Evolutionary conservation across 2,329 filamentous ascomycete genomes (phyloP).

Genomic region (Setomelanomma holmii): DNA sequence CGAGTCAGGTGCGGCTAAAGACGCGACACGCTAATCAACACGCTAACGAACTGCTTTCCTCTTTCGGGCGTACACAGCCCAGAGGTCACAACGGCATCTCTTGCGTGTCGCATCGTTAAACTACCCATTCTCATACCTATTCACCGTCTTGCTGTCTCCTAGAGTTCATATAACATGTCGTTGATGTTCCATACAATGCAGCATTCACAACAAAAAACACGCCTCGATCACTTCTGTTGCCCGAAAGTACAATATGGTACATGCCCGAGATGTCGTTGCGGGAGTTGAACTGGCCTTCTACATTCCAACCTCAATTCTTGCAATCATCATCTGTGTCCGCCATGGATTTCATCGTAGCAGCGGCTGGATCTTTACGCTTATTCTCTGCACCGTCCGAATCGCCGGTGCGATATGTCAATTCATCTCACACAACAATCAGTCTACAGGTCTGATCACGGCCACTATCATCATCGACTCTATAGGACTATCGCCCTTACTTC

Average conservation of each 20-base stretch:
- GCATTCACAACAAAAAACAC: neutral
- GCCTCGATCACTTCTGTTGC: neutral
- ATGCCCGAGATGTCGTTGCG: slow-evolving; percentile 16
- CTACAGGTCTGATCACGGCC: slow-evolving; percentile 47
- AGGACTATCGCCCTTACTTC: slow-evolving; percentile 58
- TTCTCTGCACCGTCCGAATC: slow-evolving; percentile 62
- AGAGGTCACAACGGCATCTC: neutral
- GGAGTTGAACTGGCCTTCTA: slow-evolving; percentile 48
- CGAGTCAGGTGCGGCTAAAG: too few species aligned
- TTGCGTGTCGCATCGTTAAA: neutral
- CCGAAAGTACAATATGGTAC: slow-evolving; percentile 4
- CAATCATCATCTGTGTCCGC: slow-evolving; percentile 39
- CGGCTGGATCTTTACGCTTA: slow-evolving; percentile 62
- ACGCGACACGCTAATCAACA: neutral
- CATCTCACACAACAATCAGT: slow-evolving; percentile 55
- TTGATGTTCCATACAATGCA: neutral
- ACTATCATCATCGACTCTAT: slow-evolving; percentile 55
- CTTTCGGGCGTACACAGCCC: neutral
- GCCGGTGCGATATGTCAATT: slow-evolving; percentile 60
- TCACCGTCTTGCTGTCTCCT: neutral
- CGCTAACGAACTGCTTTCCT: slow-evolving; percentile 13
- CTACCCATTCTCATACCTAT: neutral
- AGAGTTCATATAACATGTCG: neutral
- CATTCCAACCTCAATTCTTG: slow-evolving; percentile 40
- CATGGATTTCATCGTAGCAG: slow-evolving; percentile 52